Conservation (phyloP, 2,329 filamentous ascomycete genomes). For the Cordyceps fumosorosea region DNA sequence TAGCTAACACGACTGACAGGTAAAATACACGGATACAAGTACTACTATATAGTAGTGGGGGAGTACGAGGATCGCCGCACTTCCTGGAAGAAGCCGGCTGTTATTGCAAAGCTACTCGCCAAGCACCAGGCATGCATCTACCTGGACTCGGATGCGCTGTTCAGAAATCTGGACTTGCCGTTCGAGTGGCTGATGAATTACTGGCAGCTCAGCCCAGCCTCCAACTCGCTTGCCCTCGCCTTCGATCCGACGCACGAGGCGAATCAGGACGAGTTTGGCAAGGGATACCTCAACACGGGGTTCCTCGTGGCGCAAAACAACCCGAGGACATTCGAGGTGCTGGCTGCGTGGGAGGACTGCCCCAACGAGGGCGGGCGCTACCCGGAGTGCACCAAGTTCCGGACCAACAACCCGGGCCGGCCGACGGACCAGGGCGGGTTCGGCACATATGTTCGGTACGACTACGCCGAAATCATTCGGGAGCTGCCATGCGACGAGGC, state of each 20-base stretch:
- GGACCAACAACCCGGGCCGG: slow-evolving; percentile 28
- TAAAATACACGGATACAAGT: slow-evolving; percentile 41
- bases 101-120: slow-evolving; percentile 36
- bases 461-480: slow-evolving; percentile 33
- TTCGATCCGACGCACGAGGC: slow-evolving; percentile 30
- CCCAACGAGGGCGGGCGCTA: slow-evolving; percentile 32
- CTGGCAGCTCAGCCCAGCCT: slow-evolving; percentile 34
- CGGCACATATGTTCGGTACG: slow-evolving; percentile 37
- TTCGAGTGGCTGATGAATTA: slow-evolving; percentile 43
- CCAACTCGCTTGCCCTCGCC: slow-evolving; percentile 36
- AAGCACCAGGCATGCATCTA: slow-evolving; percentile 37
- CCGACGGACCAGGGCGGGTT: slow-evolving; percentile 39
- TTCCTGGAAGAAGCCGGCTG: slow-evolving; percentile 40
- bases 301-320: slow-evolving; percentile 49
- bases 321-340: slow-evolving; percentile 38
- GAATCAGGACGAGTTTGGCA: slow-evolving; percentile 35
- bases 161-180: slow-evolving; percentile 36
- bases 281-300: slow-evolving; percentile 43
- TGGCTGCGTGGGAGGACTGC: slow-evolving; percentile 41
- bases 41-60: slow-evolving; percentile 37
- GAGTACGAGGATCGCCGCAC: slow-evolving; percentile 33
- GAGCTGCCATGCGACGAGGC: slow-evolving; percentile 36
- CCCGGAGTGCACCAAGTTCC: slow-evolving; percentile 33
- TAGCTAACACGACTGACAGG: slow-evolving; percentile 20
- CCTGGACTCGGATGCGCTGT: slow-evolving; percentile 40